Evolutionary conservation across 78 protist species (phyloP).

Genomic region (Trichosphaerium sp.): DNA sequence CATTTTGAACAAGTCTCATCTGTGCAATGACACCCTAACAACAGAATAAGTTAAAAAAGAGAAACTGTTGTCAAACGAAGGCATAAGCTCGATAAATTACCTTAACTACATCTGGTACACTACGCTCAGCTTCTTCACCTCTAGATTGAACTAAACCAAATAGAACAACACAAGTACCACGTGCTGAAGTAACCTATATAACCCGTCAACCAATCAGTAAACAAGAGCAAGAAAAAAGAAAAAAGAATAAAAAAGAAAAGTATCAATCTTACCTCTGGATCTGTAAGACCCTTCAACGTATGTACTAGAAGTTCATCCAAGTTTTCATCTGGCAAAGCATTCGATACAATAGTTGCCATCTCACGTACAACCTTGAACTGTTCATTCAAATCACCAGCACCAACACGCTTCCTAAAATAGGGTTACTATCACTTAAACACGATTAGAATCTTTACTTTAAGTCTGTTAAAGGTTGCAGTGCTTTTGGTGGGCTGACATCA

Average conservation of each 20-base stretch:
- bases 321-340: conserved; percentile 10
- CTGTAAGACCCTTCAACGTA: conserved; percentile 37
- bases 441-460: no score
- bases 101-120: not conserved
- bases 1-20: conserved; percentile 27
- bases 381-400: conserved; percentile 32
- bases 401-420: conserved; percentile 27
- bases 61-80: not conserved
- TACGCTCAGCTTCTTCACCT: not conserved
- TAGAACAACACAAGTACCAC: conserved; percentile 53
- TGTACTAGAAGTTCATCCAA: conserved; percentile 29
- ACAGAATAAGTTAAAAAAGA: no score
- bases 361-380: conserved; percentile 47
- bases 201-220: no score
- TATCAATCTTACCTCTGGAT: conserved; percentile 1
- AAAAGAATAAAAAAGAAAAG: no score
- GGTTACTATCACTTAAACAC: conserved; percentile 14
- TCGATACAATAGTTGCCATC: conserved; percentile 12
- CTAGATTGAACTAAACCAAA: conserved; percentile 41
- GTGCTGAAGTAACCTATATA: conserved; percentile 17
- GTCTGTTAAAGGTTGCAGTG: no score
- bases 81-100: not conserved
- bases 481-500: no score
- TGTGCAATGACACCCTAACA: conserved; percentile 12
- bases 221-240: no score